These are phyloP conservation scores for Paratinospora sagittata DNA, from an alignment of 164 flowering plant genomes.

Conservation along the genomic window DNA sequence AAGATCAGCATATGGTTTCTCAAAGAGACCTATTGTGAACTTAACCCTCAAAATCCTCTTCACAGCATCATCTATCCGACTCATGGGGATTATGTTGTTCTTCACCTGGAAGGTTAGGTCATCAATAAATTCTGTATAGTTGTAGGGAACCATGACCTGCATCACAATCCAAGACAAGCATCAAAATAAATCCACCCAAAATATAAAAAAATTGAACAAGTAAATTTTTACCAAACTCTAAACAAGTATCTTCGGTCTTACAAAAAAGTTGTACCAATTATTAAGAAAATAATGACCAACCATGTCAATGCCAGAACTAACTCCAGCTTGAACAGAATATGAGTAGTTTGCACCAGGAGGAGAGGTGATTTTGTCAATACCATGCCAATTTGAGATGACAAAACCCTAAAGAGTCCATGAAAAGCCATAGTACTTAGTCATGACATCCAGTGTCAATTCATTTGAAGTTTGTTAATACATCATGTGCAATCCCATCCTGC, in stretches of 20 bases:
- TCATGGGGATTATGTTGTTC: constrained; percentile 32
- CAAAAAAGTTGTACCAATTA: too few relatives aligned
- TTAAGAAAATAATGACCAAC: too few relatives aligned
- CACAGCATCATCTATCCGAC: constrained; percentile 43
- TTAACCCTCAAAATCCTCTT: constrained; percentile 40
- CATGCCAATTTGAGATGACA: constrained; percentile 48
- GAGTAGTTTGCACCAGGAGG: constrained; percentile 34
- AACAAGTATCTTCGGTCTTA: background rate
- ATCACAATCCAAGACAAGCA: background rate
- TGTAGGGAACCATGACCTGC: constrained; percentile 30
- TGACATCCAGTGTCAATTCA: background rate
- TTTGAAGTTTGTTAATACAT: too few relatives aligned
- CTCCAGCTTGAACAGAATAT: constrained; percentile 31
- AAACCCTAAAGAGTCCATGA: constrained; percentile 29
- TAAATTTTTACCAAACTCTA: background rate
- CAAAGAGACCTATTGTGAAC: constrained; percentile 39
- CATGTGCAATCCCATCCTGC: too few relatives aligned
- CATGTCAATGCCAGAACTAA: constrained; percentile 35
- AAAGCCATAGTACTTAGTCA: background rate
- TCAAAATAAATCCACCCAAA: too few relatives aligned
- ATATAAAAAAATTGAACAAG: too few relatives aligned
- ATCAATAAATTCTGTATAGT: constrained; percentile 30
- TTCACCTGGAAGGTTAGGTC: constrained; percentile 27
- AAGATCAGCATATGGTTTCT: constrained; percentile 31
- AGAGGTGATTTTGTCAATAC: constrained; percentile 38